These are phyloP conservation scores for Iberis amara DNA, from an alignment of 441 rosid genomes.

Conservation along the genomic window DNA sequence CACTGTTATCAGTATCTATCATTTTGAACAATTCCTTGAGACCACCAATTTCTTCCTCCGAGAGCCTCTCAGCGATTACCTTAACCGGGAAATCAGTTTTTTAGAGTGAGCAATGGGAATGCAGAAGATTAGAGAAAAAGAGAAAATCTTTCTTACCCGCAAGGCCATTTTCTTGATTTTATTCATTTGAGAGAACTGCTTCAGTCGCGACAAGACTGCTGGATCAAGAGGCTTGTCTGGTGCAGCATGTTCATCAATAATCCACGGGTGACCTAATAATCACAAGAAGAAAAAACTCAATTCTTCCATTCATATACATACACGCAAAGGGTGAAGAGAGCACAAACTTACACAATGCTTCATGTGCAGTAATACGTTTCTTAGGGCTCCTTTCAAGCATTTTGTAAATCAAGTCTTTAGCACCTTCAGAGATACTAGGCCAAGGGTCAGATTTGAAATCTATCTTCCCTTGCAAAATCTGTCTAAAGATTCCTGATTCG, in stretches of 20 bases:
- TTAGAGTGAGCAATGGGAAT: no score
- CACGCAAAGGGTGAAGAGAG: no score
- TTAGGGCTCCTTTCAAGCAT: slow-evolving; percentile 82
- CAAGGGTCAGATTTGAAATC: slow-evolving; percentile 80
- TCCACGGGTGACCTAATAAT: slow-evolving; percentile 90
- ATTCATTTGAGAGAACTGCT: slow-evolving; percentile 85
- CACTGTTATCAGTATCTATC: slow-evolving; percentile 82
- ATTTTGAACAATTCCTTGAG: slow-evolving; percentile 74
- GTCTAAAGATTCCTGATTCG: slow-evolving; percentile 80
- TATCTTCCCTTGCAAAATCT: slow-evolving; percentile 67
- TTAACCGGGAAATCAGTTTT: not conserved
- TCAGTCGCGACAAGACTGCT: slow-evolving; percentile 58
- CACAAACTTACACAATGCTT: slow-evolving; percentile 76
- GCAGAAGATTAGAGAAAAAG: no score
- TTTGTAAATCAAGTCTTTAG: slow-evolving; percentile 64
- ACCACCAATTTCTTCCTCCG: slow-evolving; percentile 90
- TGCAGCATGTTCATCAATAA: slow-evolving; percentile 48
- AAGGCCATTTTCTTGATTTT: slow-evolving; percentile 88
- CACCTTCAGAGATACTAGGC: slow-evolving; percentile 76
- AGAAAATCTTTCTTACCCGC: slow-evolving; percentile 60
- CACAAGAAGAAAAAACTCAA: no score
- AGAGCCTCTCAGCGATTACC: slow-evolving; percentile 91
- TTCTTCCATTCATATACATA: no score
- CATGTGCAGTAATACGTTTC: slow-evolving; percentile 74
- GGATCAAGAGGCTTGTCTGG: slow-evolving; percentile 60